Evolutionary conservation across 805 yeast species (phyloP), one percentile per base, ranked within the genome.

Genomic region (Ogataea nitratoaversa): DNA sequence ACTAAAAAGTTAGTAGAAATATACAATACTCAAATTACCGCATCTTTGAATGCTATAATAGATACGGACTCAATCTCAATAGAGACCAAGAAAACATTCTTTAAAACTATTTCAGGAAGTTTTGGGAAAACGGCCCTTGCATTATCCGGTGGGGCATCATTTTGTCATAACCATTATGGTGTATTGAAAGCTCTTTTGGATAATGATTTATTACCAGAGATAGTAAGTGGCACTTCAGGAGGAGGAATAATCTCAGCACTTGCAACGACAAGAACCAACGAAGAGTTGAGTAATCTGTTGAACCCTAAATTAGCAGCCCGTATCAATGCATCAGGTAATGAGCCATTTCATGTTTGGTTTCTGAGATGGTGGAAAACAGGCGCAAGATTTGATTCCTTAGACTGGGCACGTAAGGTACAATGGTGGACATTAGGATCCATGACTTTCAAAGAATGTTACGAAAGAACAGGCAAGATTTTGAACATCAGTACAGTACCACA

Each of bases 401-500:
- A 73, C 36, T 82, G 91, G 90, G 93, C 93, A 0, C 57, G 71
- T 40, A 79, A 83, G 49, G 60, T 77, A 2, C 69, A 68, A 38
- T 84, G 84, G 76, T 83, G 84, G 67, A 84, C 93, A 2, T 56
- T 69, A 43, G 93, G 93, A 1, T 79, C 85, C 12, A 63, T 76
- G 48, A 84, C 93, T 0, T 84, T 84, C 54, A 70, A 72, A 44
- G 95, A 84, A 59, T 82, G 84, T 12, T 79, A 66, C 54, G 72
- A 76, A 39, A 60, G 78, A 24, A 84, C 93, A 0, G 93, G 93
- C 0, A 71, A 84, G 40, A 71, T 77, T 19, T 68, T 84, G 44
- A 84, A 85, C 57, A 76, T 84, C 17, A 77, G 88, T 0, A 84
- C 90, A 0, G 89, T 85, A 2, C 93, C 95, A 2, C 80, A 87